Conservation (phyloP, 495 filamentous ascomycete species). For the Penicillium ochrochloron region DNA sequence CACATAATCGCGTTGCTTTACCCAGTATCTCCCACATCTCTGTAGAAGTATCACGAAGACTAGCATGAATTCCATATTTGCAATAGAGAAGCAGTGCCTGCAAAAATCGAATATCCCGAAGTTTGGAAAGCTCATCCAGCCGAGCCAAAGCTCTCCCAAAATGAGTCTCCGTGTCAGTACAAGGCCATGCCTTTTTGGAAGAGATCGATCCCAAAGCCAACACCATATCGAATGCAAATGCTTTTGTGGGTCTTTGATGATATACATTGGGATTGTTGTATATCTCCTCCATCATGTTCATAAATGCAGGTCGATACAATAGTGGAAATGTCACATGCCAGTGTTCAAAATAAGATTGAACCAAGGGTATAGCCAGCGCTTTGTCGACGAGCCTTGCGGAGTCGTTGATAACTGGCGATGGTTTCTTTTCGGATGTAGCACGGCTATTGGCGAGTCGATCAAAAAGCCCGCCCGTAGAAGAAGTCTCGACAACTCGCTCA, state of each 20-base stretch:
- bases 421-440: not conserved
- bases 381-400: not conserved
- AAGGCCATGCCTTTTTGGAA: not conserved
- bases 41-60: not conserved
- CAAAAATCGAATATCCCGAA: not conserved
- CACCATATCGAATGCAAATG: not conserved
- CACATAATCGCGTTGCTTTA: not conserved
- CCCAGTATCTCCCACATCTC: not conserved
- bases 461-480: not conserved
- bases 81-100: not conserved
- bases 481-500: not conserved
- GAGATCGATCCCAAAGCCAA: not conserved
- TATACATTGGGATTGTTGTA: not conserved
- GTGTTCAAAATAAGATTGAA: not conserved
- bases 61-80: not conserved
- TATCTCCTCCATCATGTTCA: not conserved
- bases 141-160: not conserved
- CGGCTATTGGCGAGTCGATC: not conserved
- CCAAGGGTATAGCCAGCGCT: not conserved
- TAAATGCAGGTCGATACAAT: not conserved
- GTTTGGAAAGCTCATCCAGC: not conserved
- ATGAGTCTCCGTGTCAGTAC: not conserved
- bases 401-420: not conserved
- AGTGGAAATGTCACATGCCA: not conserved
- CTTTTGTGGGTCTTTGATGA: not conserved